phyloP scores from a whole-genome alignment of 1,284 basidiomycete genomes.

The Afroboletus lepidellus region DNA sequence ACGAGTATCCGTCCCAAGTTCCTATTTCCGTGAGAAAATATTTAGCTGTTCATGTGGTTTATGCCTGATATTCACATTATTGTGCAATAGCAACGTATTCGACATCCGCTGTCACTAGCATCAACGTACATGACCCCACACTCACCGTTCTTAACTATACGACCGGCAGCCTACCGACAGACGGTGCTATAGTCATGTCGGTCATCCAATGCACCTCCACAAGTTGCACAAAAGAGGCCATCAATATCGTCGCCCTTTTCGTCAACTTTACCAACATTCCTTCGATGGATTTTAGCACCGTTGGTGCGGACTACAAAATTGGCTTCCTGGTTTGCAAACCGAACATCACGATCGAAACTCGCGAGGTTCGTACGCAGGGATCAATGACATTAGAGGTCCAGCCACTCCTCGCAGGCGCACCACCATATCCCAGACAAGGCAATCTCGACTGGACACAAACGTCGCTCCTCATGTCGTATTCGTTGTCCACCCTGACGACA shows the following conservation, averaged over 20 bases:
- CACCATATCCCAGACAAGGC: slow-evolving; percentile 2
- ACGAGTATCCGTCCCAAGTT: slow-evolving; percentile 7
- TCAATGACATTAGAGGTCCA: slow-evolving; percentile 10
- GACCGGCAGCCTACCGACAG: slow-evolving; percentile 10
- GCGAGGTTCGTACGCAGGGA: slow-evolving; percentile 17
- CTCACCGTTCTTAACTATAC: slow-evolving; percentile 8
- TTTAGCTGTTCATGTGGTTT: not conserved
- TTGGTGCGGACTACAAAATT: slow-evolving; percentile 13
- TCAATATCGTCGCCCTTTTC: slow-evolving; percentile 11
- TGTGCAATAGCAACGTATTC: not conserved
- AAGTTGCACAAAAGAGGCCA: slow-evolving; percentile 4
- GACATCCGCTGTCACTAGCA: not conserved
- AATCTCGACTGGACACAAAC: slow-evolving; percentile 19
- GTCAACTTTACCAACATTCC: slow-evolving; percentile 11
- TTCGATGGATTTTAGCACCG: slow-evolving; percentile 5
- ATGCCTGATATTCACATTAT: not conserved
- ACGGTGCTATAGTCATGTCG: slow-evolving; percentile 15
- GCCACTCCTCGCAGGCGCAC: not conserved
- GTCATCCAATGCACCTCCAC: slow-evolving; percentile 12
- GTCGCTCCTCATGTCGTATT: slow-evolving; percentile 10
- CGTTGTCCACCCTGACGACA: slow-evolving; percentile 5
- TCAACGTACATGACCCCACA: not conserved
- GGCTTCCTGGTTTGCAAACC: slow-evolving; percentile 24
- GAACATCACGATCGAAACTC: slow-evolving; percentile 21
- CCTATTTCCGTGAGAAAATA: slow-evolving; percentile 14